A percentile compares a stretch with the other conserved stretches of the same genome.
Evolutionary conservation across 2,329 filamentous ascomycete species (phyloP).

Genomic region (Trichoderma polysporum): DNA sequence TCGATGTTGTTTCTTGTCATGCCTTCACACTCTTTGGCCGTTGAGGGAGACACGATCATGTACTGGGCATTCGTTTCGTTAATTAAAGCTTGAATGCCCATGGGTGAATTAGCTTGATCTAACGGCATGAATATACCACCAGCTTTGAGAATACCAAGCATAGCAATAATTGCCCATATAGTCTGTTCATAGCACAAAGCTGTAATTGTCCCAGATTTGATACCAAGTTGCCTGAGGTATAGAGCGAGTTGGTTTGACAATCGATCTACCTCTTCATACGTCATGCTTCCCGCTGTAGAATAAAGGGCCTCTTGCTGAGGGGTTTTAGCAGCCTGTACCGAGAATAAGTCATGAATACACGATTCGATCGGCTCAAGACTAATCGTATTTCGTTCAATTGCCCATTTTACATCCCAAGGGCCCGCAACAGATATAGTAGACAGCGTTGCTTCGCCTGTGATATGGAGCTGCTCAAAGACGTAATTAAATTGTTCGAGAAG

Average conservation of each 20-base stretch:
- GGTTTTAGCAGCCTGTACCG: background rate
- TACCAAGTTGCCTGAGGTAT: conserved; percentile 23
- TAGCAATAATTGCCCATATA: conserved; percentile 22
- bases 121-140: conserved; percentile 31
- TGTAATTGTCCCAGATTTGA: conserved; percentile 27
- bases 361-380: background rate
- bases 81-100: conserved; percentile 6
- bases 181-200: conserved; percentile 25
- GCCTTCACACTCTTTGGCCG: background rate
- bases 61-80: conserved; percentile 15
- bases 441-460: background rate
- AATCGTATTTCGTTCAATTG: background rate
- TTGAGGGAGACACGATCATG: conserved; percentile 16
- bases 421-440: background rate
- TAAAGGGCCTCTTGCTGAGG: conserved; percentile 17
- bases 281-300: conserved; percentile 6
- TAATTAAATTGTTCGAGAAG: conserved; percentile 9
- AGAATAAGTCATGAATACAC: background rate
- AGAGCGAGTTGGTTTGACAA: background rate
- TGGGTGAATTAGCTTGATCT: conserved; percentile 25
- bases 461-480: conserved; percentile 1
- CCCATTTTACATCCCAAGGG: conserved; percentile 4
- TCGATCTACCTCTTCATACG: background rate
- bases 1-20: background rate
- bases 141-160: conserved; percentile 30